Percentiles rank a stretch among this genome's conserved stretches.
Conservation (phyloP, 1,284 basidiomycete species). For the Thelephora terrestris region DNA sequence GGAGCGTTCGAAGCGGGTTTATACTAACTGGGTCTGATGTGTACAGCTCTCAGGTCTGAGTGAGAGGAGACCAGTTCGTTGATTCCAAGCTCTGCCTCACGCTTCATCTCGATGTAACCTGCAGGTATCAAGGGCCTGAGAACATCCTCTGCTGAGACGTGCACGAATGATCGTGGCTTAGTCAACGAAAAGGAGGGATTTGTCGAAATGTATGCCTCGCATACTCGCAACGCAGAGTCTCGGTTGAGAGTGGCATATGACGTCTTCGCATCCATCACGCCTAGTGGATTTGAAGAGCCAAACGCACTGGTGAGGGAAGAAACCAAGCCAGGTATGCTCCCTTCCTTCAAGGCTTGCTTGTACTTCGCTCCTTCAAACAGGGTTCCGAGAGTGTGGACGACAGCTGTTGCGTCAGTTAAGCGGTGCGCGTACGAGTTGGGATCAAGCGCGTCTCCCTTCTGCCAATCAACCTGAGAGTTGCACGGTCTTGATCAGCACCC, state of each 20-base stretch:
- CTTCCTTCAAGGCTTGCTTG: slow-evolving; percentile 60
- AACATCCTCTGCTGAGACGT: slow-evolving; percentile 91
- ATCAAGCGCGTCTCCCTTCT: slow-evolving; percentile 66
- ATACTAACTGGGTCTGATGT: slow-evolving; percentile 75
- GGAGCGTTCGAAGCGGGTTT: not conserved
- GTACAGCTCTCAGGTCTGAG: slow-evolving; percentile 52
- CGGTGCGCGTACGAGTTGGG: slow-evolving; percentile 68
- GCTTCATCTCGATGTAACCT: slow-evolving; percentile 84
- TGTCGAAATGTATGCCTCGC: slow-evolving; percentile 58
- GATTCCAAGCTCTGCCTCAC: slow-evolving; percentile 77
- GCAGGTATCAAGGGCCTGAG: slow-evolving; percentile 80
- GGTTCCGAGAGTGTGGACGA: slow-evolving; percentile 93
- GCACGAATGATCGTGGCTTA: slow-evolving; percentile 70
- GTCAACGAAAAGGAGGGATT: slow-evolving; percentile 20
- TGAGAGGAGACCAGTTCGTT: slow-evolving; percentile 32
- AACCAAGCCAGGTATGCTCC: slow-evolving; percentile 46
- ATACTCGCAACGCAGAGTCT: slow-evolving; percentile 72
- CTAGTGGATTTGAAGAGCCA: slow-evolving; percentile 53
- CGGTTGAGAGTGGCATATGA: slow-evolving; percentile 80
- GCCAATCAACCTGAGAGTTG: slow-evolving; percentile 65
- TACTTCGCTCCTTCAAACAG: slow-evolving; percentile 79
- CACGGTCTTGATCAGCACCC: not conserved
- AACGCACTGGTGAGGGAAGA: slow-evolving; percentile 25
- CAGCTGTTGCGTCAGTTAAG: slow-evolving; percentile 57
- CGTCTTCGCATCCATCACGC: slow-evolving; percentile 25